Evolutionary conservation across 495 filamentous ascomycete genomes (phyloP).

Genomic region (Aspergillus leporis): DNA sequence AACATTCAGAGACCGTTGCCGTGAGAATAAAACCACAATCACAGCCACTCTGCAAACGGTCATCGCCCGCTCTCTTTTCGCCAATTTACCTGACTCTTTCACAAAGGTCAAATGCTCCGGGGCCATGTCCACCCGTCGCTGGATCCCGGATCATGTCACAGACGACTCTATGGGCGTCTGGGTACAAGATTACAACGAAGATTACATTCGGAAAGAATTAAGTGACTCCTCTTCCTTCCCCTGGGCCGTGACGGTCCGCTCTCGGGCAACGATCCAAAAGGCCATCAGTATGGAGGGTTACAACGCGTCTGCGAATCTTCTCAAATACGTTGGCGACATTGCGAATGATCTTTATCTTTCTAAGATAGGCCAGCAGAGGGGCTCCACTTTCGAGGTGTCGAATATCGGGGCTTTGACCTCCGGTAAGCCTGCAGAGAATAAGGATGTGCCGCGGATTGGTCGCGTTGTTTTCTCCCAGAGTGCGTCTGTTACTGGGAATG

Average conservation of each 20-base stretch:
- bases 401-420: constrained; percentile 41
- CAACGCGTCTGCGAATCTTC: constrained; percentile 34
- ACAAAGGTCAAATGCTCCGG: constrained; percentile 24
- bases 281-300: constrained; percentile 32
- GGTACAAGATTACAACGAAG: constrained; percentile 29
- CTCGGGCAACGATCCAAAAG: constrained; percentile 28
- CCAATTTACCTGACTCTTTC: constrained; percentile 25
- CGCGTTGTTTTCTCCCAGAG: constrained; percentile 49
- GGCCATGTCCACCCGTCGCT: constrained; percentile 36
- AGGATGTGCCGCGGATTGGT: constrained; percentile 27
- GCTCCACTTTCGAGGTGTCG: constrained; percentile 42
- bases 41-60: constrained; percentile 36
- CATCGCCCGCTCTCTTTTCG: constrained; percentile 37
- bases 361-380: constrained; percentile 35
- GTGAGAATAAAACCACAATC: constrained; percentile 36
- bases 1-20: constrained; percentile 26
- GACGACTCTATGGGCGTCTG: constrained; percentile 43
- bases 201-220: constrained; percentile 16
- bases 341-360: constrained; percentile 31
- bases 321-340: constrained; percentile 38
- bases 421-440: constrained; percentile 19
- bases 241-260: constrained; percentile 41
- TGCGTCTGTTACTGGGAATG: constrained; percentile 40
- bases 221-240: constrained; percentile 20
- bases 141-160: constrained; percentile 32